Percentiles rank a stretch among this genome's conserved stretches.
These are phyloP conservation scores for Decorospora gaudefroyi DNA, from an alignment of 2,329 filamentous ascomycete species.

Conservation along the genomic window DNA sequence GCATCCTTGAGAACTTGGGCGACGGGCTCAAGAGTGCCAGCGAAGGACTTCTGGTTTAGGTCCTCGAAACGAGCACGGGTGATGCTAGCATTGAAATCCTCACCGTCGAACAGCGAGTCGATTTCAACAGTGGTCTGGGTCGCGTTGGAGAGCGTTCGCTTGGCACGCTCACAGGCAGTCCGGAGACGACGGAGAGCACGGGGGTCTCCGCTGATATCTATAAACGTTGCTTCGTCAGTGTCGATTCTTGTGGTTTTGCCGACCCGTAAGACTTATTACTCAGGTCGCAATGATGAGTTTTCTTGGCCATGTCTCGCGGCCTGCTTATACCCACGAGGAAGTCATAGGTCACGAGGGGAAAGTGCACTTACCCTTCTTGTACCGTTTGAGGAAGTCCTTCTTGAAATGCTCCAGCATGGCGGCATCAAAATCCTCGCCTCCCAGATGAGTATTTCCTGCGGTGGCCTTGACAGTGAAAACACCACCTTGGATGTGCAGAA, in stretches of 20 bases:
- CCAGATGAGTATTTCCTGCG: slow-evolving; percentile 94
- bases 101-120: slow-evolving; percentile 95
- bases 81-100: slow-evolving; percentile 96
- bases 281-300: too few relatives aligned
- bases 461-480: slow-evolving; percentile 99
- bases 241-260: too few relatives aligned
- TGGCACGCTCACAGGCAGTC: slow-evolving; percentile 98
- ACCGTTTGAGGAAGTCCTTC: slow-evolving; percentile 86
- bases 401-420: slow-evolving; percentile 96
- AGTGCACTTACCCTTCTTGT: slow-evolving; percentile 41
- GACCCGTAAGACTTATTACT: too few relatives aligned
- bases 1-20: slow-evolving; percentile 97
- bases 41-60: slow-evolving; percentile 93
- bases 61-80: slow-evolving; percentile 99
- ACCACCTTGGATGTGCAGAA: slow-evolving; percentile 97
- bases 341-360: not conserved
- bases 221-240: not conserved
- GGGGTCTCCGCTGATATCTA: slow-evolving; percentile 74
- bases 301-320: too few relatives aligned
- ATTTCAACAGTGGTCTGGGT: slow-evolving; percentile 98
- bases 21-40: slow-evolving; percentile 91
- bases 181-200: slow-evolving; percentile 94
- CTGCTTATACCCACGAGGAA: too few relatives aligned
- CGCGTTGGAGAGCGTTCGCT: slow-evolving; percentile 97
- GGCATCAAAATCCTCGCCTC: slow-evolving; percentile 95